Evolutionary conservation across 2,329 filamentous ascomycete genomes (phyloP), one percentile per base, ranked within the genome.

Genomic region (Fusarium concolor): DNA sequence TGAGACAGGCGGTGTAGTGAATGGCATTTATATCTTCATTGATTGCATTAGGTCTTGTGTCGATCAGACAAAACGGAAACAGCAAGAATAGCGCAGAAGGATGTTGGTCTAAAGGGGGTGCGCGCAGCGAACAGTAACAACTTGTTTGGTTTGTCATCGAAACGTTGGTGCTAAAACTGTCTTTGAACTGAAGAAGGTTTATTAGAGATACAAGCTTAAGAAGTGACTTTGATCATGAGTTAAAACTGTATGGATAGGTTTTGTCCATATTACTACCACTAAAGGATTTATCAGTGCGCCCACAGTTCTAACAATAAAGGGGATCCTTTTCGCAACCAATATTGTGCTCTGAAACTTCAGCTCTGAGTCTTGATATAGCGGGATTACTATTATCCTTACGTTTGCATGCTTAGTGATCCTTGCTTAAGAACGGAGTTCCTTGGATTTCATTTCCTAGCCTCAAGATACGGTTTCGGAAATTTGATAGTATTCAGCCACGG

Each of bases 61-160:
- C 6, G 20, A n/a, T 14, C 26, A 5, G n/a, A 18, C 2, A 29
- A 8, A 18, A 28, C 9, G 18, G 11, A 12, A 4, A 31, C 18
- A 58, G 45, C 17, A 17, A 47, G 17, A 56, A 37, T 56, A 45
- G n/a, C 31, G 39, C n/a, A 55, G 35, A 22, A 62, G 46, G 10
- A 56, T 65, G 46, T 29, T 61, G 51, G n/a, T 44, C 43, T 17
- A 58, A 41, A 61, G 53, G 35, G 67, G 62, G 9, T 39, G 33
- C 29, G 47, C 56, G 50, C 35, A 65, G 29, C 8, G 45, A 57
- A 45, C 54, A 45, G 15, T 29, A 31, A 15, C 33, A 45, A 37
- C n/a, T 18, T 20, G 24, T 41, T 22, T 39, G 33, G 12, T 50
- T 29, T 20, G 56, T 26, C 54, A 22, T 37, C 22, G 18, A 56